phyloP scores from a whole-genome alignment of 129 eudicot genomes.

The Flaveria robusta region DNA sequence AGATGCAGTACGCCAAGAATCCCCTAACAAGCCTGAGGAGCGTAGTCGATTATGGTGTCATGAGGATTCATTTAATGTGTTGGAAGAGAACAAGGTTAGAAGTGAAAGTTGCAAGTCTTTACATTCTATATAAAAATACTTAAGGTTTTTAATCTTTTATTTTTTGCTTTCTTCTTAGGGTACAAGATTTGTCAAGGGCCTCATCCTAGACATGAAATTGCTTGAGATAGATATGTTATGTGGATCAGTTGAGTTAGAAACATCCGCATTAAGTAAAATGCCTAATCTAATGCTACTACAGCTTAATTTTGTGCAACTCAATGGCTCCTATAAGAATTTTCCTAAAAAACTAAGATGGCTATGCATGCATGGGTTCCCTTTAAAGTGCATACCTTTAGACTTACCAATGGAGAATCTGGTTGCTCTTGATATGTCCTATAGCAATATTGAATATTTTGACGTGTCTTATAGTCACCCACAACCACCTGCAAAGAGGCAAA shows the following conservation, averaged over 20 bases:
- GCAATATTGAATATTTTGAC: constrained; percentile 2
- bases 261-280: constrained; percentile 28
- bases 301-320: constrained; percentile 21
- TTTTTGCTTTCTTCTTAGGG: constrained; percentile 15
- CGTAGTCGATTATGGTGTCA: constrained; percentile 30
- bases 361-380: constrained; percentile 25
- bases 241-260: constrained; percentile 14
- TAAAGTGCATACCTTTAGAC: not conserved
- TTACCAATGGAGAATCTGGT: constrained; percentile 28
- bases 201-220: constrained; percentile 10
- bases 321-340: constrained; percentile 18
- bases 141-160: not conserved
- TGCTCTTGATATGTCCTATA: constrained; percentile 27
- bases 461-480: not conserved
- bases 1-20: constrained; percentile 19
- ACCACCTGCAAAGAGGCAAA: not conserved
- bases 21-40: not conserved
- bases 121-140: not conserved
- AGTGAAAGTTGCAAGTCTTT: not conserved
- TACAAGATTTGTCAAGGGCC: not conserved
- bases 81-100: constrained; percentile 20
- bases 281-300: constrained; percentile 21
- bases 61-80: constrained; percentile 18
- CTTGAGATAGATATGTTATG: not conserved
- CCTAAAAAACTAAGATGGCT: constrained; percentile 34